Conservation (phyloP, 768 basidiomycete species). For the Tubosaeta sp. region DNA sequence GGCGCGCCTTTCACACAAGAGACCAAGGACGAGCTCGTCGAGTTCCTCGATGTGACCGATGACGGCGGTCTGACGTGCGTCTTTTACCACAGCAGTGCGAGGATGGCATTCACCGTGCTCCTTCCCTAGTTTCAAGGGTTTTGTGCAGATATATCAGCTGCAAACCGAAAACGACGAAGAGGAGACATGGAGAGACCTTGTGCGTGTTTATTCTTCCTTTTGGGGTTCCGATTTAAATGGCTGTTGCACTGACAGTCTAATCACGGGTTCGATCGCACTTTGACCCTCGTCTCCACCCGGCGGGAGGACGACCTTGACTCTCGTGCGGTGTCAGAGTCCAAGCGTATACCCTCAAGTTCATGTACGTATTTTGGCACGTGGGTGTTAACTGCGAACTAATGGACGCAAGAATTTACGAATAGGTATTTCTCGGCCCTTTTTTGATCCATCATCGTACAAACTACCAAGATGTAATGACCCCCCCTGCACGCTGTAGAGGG, state of each 20-base stretch:
- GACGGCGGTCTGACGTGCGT: conserved; percentile 71
- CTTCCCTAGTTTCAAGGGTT: conserved; percentile 62
- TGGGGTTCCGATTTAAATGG: conserved; percentile 2
- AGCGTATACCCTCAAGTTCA: conserved; percentile 12
- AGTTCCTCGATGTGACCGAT: conserved; percentile 72
- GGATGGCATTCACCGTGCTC: neutral
- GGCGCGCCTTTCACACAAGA: conserved; percentile 75
- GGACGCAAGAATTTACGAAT: conserved; percentile 17
- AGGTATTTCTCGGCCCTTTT: conserved; percentile 1
- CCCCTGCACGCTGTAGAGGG: conserved; percentile 2
- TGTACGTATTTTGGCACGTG: conserved; percentile 10
- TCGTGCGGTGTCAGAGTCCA: conserved; percentile 7
- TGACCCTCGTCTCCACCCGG: conserved; percentile 55
- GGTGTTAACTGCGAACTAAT: neutral
- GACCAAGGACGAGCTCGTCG: conserved; percentile 71
- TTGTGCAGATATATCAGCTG: conserved; percentile 79
- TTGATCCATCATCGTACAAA: conserved; percentile 8
- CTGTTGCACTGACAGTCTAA: conserved; percentile 43
- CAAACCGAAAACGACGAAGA: conserved; percentile 82
- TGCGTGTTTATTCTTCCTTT: conserved; percentile 32
- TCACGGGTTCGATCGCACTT: conserved; percentile 71
- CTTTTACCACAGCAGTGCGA: neutral
- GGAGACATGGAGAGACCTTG: conserved; percentile 82
- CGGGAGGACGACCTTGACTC: conserved; percentile 44
- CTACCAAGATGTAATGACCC: conserved; percentile 14